Evolutionary conservation across 495 filamentous ascomycete species (phyloP).

Genomic region (Neurospora cerealis): DNA sequence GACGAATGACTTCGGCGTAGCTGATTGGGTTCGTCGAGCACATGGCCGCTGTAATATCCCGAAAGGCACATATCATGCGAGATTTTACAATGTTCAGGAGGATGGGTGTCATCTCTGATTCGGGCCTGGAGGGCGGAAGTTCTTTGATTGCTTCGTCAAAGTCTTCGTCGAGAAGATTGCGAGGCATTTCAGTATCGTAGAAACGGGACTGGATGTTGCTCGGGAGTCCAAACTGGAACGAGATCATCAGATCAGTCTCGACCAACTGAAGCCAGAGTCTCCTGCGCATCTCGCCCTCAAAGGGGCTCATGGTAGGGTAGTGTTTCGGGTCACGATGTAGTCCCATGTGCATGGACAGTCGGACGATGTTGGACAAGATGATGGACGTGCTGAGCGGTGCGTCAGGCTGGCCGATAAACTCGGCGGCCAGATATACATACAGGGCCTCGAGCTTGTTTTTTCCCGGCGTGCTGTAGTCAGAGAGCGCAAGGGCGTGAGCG

Average conservation of each 20-base stretch:
- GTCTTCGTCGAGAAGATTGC: conserved; percentile 30
- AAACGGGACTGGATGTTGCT: conserved; percentile 13
- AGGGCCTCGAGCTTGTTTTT: conserved; percentile 33
- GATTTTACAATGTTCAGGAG: conserved; percentile 18
- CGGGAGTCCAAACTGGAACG: conserved; percentile 23
- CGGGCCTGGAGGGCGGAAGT: conserved; percentile 28
- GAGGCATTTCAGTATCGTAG: conserved; percentile 27
- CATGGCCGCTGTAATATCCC: conserved; percentile 13
- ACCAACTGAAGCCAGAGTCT: conserved; percentile 24
- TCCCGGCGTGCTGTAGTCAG: conserved; percentile 32
- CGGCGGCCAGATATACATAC: conserved; percentile 24
- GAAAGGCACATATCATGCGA: conserved; percentile 15
- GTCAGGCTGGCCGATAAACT: conserved; percentile 24
- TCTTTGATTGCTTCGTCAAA: conserved; percentile 20
- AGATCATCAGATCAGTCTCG: conserved; percentile 18
- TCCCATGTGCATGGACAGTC: conserved; percentile 32
- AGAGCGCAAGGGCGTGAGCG: conserved; percentile 28
- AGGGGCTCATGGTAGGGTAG: conserved; percentile 23
- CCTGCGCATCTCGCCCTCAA: conserved; percentile 28
- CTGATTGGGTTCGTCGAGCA: conserved; percentile 12
- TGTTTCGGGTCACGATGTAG: conserved; percentile 30
- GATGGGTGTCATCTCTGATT: conserved; percentile 20
- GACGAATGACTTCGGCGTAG: conserved; percentile 21
- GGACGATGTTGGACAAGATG: conserved; percentile 26
- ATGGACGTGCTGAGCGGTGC: conserved; percentile 30